These are phyloP conservation scores for Cadophora sp. DNA, from an alignment of 2,329 filamentous ascomycete genomes.

Conservation along the genomic window DNA sequence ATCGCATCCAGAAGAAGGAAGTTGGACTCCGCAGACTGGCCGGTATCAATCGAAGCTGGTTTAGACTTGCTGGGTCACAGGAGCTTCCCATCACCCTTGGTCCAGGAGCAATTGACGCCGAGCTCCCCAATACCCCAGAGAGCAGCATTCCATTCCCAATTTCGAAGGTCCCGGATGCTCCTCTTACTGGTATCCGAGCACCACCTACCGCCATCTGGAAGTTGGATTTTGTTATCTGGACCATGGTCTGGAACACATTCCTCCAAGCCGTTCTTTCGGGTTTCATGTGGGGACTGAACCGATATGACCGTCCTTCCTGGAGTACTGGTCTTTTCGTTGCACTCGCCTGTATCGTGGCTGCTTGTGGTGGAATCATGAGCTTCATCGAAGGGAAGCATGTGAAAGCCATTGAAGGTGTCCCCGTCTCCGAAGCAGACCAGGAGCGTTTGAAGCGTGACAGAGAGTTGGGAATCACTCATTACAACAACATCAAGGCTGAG, in stretches of 20 bases:
- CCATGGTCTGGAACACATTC: constrained; percentile 80
- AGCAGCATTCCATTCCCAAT: constrained; percentile 67
- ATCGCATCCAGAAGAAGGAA: constrained; percentile 59
- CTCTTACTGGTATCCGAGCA: constrained; percentile 75
- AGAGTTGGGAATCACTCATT: constrained; percentile 63
- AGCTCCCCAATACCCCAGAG: constrained; percentile 48
- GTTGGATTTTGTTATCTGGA: constrained; percentile 80
- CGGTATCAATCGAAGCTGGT: constrained; percentile 78
- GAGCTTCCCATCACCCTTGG: constrained; percentile 60
- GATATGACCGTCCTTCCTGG: constrained; percentile 78
- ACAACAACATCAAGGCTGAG: constrained; percentile 62
- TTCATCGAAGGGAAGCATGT: constrained; percentile 75
- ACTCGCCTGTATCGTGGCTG: constrained; percentile 73
- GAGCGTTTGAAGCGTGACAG: constrained; percentile 58
- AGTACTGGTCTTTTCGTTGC: constrained; percentile 80
- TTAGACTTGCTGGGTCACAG: constrained; percentile 72
- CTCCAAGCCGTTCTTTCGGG: constrained; percentile 75
- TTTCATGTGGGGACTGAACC: constrained; percentile 84
- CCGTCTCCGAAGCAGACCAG: constrained; percentile 62
- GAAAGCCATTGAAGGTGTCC: constrained; percentile 75
- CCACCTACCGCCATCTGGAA: constrained; percentile 74
- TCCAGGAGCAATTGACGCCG: constrained; percentile 56
- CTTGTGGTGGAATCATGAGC: constrained; percentile 71
- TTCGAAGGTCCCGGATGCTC: constrained; percentile 67
- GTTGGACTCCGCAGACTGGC: constrained; percentile 71